A percentile compares a stretch with the other conserved stretches of the same genome.
phyloP scores from a whole-genome alignment of 2,329 filamentous ascomycete genomes.

The Cyanodermella asteris region DNA sequence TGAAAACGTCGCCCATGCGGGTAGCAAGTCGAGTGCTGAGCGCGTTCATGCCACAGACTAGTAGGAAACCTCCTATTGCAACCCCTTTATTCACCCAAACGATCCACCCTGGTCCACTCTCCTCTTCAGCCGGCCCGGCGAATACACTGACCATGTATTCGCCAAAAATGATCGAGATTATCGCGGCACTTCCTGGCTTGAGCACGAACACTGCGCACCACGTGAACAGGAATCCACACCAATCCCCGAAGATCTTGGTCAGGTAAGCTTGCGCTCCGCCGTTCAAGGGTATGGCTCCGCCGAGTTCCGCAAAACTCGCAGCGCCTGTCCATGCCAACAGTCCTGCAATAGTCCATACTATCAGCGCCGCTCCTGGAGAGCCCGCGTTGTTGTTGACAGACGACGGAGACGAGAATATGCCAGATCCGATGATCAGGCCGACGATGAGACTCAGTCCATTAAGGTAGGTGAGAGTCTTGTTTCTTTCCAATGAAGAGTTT shows the following conservation, averaged over 20 bases:
- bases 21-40: constrained; percentile 77
- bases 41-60: constrained; percentile 73
- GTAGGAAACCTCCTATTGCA: constrained; percentile 50
- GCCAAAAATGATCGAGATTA: constrained; percentile 93
- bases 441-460: constrained; percentile 84
- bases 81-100: constrained; percentile 90
- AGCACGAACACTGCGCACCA: constrained; percentile 90
- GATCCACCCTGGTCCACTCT: no score
- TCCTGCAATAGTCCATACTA: constrained; percentile 88
- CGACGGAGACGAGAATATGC: constrained; percentile 86
- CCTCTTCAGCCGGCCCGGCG: constrained; percentile 59
- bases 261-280: constrained; percentile 87
- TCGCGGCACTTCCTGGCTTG: constrained; percentile 81
- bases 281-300: constrained; percentile 86
- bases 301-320: constrained; percentile 84
- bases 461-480: constrained; percentile 86
- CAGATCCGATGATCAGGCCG: constrained; percentile 84
- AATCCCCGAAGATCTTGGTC: constrained; percentile 86
- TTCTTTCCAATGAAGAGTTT: constrained; percentile 72
- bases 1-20: constrained; percentile 71
- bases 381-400: constrained; percentile 83
- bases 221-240: constrained; percentile 82
- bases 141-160: constrained; percentile 84
- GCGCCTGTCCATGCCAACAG: constrained; percentile 89
- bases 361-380: constrained; percentile 67